Conservation (phyloP, 495 filamentous ascomycete genomes). For the Podospora fimiseda region DNA sequence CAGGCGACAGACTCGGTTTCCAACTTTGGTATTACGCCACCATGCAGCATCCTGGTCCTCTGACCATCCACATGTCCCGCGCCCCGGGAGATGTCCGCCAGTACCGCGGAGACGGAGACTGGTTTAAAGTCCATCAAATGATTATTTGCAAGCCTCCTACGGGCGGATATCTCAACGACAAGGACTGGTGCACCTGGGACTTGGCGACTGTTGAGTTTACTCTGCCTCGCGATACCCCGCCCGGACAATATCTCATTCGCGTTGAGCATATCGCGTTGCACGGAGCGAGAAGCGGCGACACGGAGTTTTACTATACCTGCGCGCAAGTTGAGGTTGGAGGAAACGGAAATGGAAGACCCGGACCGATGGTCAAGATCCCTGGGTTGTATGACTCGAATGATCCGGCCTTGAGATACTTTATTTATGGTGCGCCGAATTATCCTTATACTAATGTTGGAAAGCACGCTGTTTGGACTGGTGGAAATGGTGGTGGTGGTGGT, state of each 20-base stretch:
- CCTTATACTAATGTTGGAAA: slow-evolving; percentile 10
- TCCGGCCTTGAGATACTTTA: slow-evolving; percentile 20
- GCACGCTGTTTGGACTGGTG: slow-evolving; percentile 11
- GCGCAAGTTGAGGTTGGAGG: slow-evolving; percentile 40
- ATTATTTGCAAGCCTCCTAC: slow-evolving; percentile 13
- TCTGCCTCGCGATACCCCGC: slow-evolving; percentile 22
- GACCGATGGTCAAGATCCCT: slow-evolving; percentile 9
- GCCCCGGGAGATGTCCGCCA: slow-evolving; percentile 34
- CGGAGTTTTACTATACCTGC: slow-evolving; percentile 49
- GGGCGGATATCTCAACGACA: slow-evolving; percentile 18
- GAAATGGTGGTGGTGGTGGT: slow-evolving; percentile 4
- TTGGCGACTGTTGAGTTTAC: slow-evolving; percentile 14
- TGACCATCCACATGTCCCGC: slow-evolving; percentile 36
- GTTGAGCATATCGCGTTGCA: slow-evolving; percentile 51
- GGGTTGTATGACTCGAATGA: slow-evolving; percentile 13
- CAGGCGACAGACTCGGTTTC: slow-evolving; percentile 15
- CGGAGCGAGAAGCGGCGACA: slow-evolving; percentile 26
- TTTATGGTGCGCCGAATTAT: slow-evolving; percentile 6
- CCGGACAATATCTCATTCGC: slow-evolving; percentile 46
- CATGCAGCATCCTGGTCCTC: slow-evolving; percentile 16
- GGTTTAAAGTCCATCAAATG: slow-evolving; percentile 43
- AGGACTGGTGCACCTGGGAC: slow-evolving; percentile 16
- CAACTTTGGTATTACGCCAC: slow-evolving; percentile 22
- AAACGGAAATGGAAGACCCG: slow-evolving; percentile 14
- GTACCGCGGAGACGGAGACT: slow-evolving; percentile 42